Evolutionary conservation across 1,284 basidiomycete genomes (phyloP), one percentile per base, ranked within the genome.

Genomic region (Ceratobasidium sp.): DNA sequence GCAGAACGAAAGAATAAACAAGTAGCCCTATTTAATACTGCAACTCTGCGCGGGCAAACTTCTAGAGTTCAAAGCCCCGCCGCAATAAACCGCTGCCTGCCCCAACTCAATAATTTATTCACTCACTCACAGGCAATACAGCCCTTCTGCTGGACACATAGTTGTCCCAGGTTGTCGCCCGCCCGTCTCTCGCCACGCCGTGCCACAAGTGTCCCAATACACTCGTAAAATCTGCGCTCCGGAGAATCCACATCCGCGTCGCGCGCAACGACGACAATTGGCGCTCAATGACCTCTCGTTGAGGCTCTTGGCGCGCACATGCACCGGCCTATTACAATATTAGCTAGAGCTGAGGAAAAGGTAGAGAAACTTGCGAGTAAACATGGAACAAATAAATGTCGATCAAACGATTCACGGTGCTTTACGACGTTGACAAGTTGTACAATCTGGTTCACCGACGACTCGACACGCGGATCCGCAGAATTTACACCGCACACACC

Each of bases 181-280:
- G 27, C 3, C 64, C 64, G 38, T 34, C 20, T n/a, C n/a, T 55
- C 2, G 29, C 64, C 34, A 40, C 27, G 35, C 64, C 53, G 29
- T 68, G 64, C 64, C 64, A 68, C 1, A 68, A n/a, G 25, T 56
- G 53, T 12, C 56, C 64, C 6, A 68, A 53, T 12, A 68, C 64
- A 0, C 52, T 31, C 31, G 27, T 47, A 43, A 56, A 55, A 27
- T 55, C 64, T 42, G 52, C 29, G 22, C 64, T 52, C 7, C 53
- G 52, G 2, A 68, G 49, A 32, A 68, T 15, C 64, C 64, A 68
- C 12, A 68, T 47, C 22, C 20, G 10, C 7, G 45, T 47, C 10
- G 45, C 45, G 10, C 45, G 10, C 45, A 47, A 7, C 8, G 45
- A 47, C 7, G 45, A 47, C 7, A 47, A 22, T 47, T 47, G 10